A percentile compares a stretch with the other conserved stretches of the same genome.
Conservation (phyloP, 2,329 filamentous ascomycete genomes). For the Pseudocercospora pini-densiflorae region DNA sequence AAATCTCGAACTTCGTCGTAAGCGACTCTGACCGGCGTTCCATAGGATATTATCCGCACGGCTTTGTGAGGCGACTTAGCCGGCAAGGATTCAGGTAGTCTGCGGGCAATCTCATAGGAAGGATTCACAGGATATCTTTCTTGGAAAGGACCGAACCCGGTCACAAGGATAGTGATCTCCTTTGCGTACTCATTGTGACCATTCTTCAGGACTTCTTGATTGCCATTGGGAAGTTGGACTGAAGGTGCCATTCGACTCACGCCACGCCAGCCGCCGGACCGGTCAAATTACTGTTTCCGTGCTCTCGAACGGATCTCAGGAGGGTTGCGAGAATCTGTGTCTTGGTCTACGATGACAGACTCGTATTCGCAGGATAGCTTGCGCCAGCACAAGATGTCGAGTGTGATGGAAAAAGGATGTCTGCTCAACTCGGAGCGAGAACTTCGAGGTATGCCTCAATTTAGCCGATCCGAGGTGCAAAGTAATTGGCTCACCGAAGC, state of each 20-base stretch:
- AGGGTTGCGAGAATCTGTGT: not conserved
- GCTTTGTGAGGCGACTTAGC: constrained; percentile 40
- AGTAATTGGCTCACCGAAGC: not conserved
- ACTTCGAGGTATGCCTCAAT: constrained; percentile 1
- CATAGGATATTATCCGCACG: constrained; percentile 68
- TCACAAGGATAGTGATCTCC: constrained; percentile 50
- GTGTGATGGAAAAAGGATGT: not conserved
- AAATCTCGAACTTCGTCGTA: constrained; percentile 69
- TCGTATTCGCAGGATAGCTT: not conserved
- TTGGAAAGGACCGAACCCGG: constrained; percentile 66
- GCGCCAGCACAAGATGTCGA: not conserved
- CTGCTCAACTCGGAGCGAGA: not conserved
- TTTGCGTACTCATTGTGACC: constrained; percentile 10
- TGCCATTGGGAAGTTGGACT: constrained; percentile 16
- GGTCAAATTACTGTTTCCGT: not conserved
- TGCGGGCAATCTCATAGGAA: constrained; percentile 75
- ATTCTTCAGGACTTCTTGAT: constrained; percentile 7
- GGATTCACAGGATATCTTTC: constrained; percentile 72
- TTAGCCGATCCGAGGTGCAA: constrained; percentile 6
- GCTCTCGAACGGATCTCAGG: not conserved
- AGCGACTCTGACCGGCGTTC: constrained; percentile 69
- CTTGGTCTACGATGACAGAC: not conserved
- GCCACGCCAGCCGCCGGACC: not conserved
- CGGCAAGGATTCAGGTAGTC: constrained; percentile 69
- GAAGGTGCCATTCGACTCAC: constrained; percentile 20